These are phyloP conservation scores for Alloascoidea africana DNA, from an alignment of 805 yeast species.

Conservation along the genomic window DNA sequence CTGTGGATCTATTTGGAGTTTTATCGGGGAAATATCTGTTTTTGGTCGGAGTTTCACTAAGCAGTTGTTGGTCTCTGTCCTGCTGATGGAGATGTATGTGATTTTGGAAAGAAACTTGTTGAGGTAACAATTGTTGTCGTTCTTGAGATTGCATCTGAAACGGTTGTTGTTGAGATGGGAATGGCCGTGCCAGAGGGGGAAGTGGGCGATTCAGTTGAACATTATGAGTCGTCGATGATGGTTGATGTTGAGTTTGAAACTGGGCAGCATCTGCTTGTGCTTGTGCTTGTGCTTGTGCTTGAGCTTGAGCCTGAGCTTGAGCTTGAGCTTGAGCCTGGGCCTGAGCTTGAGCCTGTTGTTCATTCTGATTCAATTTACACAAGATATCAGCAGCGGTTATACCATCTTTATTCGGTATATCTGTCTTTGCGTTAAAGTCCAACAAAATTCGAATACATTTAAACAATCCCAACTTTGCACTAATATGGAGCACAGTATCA, in stretches of 20 bases:
- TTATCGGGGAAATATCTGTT: no score
- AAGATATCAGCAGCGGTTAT: conserved; percentile 21
- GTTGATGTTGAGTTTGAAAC: no score
- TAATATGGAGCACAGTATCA: conserved; percentile 74
- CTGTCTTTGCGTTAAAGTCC: conserved; percentile 30
- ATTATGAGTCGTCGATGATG: no score
- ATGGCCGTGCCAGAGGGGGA: not conserved
- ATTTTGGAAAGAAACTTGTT: not conserved
- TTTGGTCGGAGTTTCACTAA: no score
- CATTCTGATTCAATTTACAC: not conserved
- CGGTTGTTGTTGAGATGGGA: not conserved
- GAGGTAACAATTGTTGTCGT: not conserved
- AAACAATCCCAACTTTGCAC: conserved; percentile 39
- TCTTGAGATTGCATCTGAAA: not conserved
- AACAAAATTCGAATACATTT: conserved; percentile 26
- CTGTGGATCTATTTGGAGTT: no score
- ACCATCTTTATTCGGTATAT: conserved; percentile 25
- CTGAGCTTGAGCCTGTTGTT: not conserved
- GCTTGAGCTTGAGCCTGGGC: no score
- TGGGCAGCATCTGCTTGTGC: no score
- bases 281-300: no score
- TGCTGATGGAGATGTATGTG: not conserved
- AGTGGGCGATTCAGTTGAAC: no score
- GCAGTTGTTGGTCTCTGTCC: not conserved
- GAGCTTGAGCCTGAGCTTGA: no score